These are phyloP conservation scores for Yarrowia galli DNA, from an alignment of 1,139 yeast species.

Conservation along the genomic window DNA sequence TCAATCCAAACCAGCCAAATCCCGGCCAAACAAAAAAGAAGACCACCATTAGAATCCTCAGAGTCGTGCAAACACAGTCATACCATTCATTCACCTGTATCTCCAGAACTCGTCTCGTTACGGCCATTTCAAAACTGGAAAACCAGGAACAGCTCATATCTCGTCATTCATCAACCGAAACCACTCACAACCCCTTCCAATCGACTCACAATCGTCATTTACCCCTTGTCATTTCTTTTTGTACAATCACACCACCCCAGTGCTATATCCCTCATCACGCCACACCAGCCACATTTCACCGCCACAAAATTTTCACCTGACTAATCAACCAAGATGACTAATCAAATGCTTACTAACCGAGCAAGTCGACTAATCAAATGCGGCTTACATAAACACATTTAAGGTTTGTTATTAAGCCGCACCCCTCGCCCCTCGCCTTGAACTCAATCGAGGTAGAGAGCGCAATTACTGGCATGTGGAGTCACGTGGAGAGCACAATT, in stretches of 20 bases:
- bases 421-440: neutral
- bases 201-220: neutral
- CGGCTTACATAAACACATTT: neutral
- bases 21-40: too few species aligned
- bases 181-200: neutral
- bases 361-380: too few species aligned
- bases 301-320: conserved; percentile 22
- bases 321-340: too few species aligned
- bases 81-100: too few species aligned
- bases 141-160: too few species aligned
- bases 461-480: neutral
- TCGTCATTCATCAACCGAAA: too few species aligned
- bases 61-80: too few species aligned
- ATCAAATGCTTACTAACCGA: too few species aligned
- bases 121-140: too few species aligned
- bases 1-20: too few species aligned
- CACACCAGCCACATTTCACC: conserved; percentile 32
- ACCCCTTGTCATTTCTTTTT: neutral
- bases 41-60: too few species aligned
- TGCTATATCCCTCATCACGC: neutral
- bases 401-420: neutral
- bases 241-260: neutral
- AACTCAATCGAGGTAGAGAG: neutral
- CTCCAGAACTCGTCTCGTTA: too few species aligned
- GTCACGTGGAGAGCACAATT: conserved; percentile 9